Evolutionary conservation across 352 stramenopile species (phyloP).

Genomic region (Phytopythium ostracodes): DNA sequence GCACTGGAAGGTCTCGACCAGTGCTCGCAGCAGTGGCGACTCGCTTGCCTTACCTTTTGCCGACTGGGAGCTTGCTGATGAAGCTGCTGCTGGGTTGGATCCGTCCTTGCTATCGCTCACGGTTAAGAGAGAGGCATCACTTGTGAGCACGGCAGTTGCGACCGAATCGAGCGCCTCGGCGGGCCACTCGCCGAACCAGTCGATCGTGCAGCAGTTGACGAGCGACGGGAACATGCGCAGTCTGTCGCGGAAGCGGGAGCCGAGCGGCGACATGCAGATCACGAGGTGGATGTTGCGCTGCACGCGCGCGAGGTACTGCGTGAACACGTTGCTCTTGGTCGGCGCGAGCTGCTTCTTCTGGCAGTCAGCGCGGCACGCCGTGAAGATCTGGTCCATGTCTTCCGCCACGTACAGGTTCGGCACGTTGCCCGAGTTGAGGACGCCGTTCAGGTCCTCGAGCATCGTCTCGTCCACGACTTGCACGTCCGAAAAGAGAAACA

Average conservation of each 20-base stretch:
- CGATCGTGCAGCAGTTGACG: slow-evolving; percentile 88
- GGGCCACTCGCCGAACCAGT: slow-evolving; percentile 89
- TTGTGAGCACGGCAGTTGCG: slow-evolving; percentile 44
- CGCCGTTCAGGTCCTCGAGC: slow-evolving; percentile 95
- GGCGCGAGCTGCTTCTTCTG: slow-evolving; percentile 87
- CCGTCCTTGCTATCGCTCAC: background rate
- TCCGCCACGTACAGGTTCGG: slow-evolving; percentile 92
- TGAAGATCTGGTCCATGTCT: slow-evolving; percentile 91
- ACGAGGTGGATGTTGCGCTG: slow-evolving; percentile 91
- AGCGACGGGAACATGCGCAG: slow-evolving; percentile 90
- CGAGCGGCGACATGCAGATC: slow-evolving; percentile 91
- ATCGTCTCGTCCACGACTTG: slow-evolving; percentile 95
- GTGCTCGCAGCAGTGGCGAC: slow-evolving; percentile 11
- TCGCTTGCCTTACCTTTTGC: background rate
- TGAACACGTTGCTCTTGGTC: slow-evolving; percentile 94
- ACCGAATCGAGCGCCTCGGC: slow-evolving; percentile 80
- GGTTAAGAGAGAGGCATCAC: background rate
- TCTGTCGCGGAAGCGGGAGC: slow-evolving; percentile 87
- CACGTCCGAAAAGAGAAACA: slow-evolving; percentile 95
- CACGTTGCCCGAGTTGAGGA: slow-evolving; percentile 94
- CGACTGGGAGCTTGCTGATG: background rate
- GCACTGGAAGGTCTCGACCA: slow-evolving; percentile 79
- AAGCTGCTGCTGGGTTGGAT: background rate
- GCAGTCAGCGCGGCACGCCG: slow-evolving; percentile 87
- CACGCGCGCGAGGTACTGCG: slow-evolving; percentile 92